phyloP scores from a whole-genome alignment of 495 filamentous ascomycete genomes.

The Lineolata rhizophorae region DNA sequence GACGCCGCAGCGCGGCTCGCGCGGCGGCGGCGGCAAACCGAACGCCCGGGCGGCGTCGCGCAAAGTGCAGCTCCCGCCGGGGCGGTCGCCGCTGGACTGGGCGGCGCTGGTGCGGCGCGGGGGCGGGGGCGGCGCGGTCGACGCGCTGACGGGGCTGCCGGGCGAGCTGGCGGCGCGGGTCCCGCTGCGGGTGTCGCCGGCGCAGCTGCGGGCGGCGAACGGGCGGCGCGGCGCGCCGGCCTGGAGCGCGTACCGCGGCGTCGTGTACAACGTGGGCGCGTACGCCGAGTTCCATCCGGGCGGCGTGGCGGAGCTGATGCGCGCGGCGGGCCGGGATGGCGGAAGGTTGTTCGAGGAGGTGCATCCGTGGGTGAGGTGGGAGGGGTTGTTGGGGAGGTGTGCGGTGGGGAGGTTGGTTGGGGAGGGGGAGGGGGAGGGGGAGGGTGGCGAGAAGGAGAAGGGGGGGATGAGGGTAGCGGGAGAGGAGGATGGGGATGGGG shows the following conservation, averaged over 20 bases:
- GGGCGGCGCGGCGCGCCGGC: constrained; percentile 65
- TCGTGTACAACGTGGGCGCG: constrained; percentile 82
- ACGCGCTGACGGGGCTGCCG: constrained; percentile 27
- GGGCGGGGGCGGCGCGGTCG: constrained; percentile 35
- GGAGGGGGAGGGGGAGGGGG: constrained; percentile 26
- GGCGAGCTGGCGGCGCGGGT: too few relatives aligned
- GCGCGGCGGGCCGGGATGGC: constrained; percentile 57
- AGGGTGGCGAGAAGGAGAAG: too few relatives aligned
- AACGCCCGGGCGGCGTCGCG: too few relatives aligned
- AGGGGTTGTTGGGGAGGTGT: constrained; percentile 75
- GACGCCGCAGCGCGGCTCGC: too few relatives aligned
- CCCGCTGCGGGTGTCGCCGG: constrained; percentile 65
- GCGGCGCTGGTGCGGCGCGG: constrained; percentile 46
- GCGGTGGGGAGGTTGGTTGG: constrained; percentile 66
- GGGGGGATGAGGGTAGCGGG: too few relatives aligned
- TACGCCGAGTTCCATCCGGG: constrained; percentile 86
- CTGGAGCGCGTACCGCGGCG: constrained; percentile 70
- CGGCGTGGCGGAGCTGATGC: constrained; percentile 65
- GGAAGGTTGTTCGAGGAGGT: constrained; percentile 70
- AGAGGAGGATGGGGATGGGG: too few relatives aligned
- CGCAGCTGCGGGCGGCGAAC: constrained; percentile 48
- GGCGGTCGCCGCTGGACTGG: constrained; percentile 91
- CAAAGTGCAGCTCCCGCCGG: constrained; percentile 59
- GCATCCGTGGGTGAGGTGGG: constrained; percentile 97
- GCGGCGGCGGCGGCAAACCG: too few relatives aligned